Conservation (phyloP, 192 early-diverging fungal species). For the Entomortierella chlamydospora region DNA sequence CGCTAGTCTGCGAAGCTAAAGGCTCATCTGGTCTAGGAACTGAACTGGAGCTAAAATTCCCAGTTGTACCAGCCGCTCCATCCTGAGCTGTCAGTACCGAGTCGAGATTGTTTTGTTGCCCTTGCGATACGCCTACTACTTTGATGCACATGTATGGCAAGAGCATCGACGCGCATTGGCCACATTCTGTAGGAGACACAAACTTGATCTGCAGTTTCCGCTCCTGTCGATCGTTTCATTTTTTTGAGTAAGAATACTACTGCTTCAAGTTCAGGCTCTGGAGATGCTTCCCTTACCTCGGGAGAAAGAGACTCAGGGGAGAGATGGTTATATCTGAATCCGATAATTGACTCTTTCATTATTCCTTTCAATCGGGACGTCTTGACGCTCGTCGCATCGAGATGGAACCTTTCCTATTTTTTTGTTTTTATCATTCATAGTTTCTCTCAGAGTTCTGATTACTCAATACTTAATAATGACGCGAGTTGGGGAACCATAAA, state of each 20-base stretch:
- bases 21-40: no score
- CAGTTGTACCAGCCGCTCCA: background rate
- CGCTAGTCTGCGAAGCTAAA: background rate
- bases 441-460: background rate
- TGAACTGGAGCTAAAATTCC: no score
- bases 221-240: background rate
- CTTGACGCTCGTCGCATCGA: conserved; percentile 13
- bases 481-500: no score
- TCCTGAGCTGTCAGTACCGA: background rate
- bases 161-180: conserved; percentile 16
- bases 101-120: no score
- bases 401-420: conserved; percentile 19
- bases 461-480: no score
- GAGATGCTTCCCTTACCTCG: background rate
- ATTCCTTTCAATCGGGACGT: conserved; percentile 8
- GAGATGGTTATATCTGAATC: conserved; percentile 11
- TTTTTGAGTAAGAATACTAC: background rate
- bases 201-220: conserved; percentile 36
- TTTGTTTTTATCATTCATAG: background rate
- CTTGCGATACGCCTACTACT: background rate
- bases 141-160: background rate
- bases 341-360: conserved; percentile 23
- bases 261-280: no score
- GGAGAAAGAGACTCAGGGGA: background rate
- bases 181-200: conserved; percentile 5